Evolutionary conservation across 257 asterid species (phyloP).

Genomic region (Jasminum sambac): DNA sequence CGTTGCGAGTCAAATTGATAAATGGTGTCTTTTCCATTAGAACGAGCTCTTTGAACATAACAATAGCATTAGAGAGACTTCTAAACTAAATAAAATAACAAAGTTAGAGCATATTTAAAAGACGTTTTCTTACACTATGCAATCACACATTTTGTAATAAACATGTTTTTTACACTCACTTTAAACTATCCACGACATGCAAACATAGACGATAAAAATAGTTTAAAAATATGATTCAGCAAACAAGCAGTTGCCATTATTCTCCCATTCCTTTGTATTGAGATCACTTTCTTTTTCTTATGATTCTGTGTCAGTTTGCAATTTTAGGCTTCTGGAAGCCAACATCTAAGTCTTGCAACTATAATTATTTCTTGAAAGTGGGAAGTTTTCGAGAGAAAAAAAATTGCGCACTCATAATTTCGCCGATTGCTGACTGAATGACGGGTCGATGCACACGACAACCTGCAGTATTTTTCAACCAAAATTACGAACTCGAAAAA

Average conservation of each 20-base stretch:
- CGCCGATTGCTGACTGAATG: slow-evolving; percentile 46
- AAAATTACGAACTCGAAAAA: neutral
- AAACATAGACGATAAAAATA: neutral
- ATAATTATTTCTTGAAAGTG: neutral
- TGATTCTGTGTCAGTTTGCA: neutral
- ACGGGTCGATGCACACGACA: slow-evolving; percentile 80
- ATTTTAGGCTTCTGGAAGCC: neutral
- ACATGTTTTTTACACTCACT: too few species aligned
- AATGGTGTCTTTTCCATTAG: too few species aligned
- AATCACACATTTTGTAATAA: too few species aligned
- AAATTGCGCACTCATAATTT: slow-evolving; percentile 42
- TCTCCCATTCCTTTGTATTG: neutral
- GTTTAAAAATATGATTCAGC: neutral
- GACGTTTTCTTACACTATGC: too few species aligned
- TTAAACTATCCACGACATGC: neutral
- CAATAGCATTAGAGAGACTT: too few species aligned
- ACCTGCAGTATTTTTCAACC: slow-evolving; percentile 51
- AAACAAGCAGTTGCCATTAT: neutral
- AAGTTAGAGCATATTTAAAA: too few species aligned
- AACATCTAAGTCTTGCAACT: neutral
- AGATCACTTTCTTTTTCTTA: neutral
- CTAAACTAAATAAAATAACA: too few species aligned
- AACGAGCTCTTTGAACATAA: too few species aligned
- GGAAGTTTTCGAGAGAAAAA: neutral
- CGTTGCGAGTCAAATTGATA: too few species aligned